These are phyloP conservation scores for Beauveria medogensis DNA, from an alignment of 2,329 filamentous ascomycete species.

Conservation along the genomic window DNA sequence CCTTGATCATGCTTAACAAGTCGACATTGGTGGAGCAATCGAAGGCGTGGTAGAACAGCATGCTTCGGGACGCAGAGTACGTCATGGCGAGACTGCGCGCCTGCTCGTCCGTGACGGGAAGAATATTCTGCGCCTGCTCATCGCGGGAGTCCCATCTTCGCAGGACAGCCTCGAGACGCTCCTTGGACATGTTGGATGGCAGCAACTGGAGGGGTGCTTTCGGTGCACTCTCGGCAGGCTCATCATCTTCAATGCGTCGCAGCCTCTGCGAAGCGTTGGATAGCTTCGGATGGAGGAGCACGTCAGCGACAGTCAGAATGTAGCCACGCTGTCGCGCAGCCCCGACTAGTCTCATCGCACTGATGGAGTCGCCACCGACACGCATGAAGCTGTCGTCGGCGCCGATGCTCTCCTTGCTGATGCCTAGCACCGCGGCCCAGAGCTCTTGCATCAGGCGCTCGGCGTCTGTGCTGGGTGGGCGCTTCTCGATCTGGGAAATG, in stretches of 20 bases:
- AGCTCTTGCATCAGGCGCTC: background rate
- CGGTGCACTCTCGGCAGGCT: background rate
- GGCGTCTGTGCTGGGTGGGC: background rate
- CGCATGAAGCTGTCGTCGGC: constrained; percentile 24
- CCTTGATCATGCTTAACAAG: background rate
- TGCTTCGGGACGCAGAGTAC: background rate
- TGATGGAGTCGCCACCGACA: constrained; percentile 31
- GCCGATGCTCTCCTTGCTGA: constrained; percentile 21
- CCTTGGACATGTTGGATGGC: constrained; percentile 16
- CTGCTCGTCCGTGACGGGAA: background rate
- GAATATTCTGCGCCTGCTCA: constrained; percentile 29
- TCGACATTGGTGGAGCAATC: background rate
- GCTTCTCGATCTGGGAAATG: background rate
- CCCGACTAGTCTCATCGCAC: constrained; percentile 27
- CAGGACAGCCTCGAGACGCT: constrained; percentile 31
- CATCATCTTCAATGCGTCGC: constrained; percentile 26
- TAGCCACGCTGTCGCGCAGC: constrained; percentile 19
- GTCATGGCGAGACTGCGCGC: background rate
- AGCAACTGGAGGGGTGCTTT: background rate
- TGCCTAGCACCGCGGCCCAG: constrained; percentile 30
- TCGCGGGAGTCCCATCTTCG: constrained; percentile 41
- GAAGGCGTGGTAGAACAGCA: background rate
- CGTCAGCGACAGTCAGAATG: constrained; percentile 18
- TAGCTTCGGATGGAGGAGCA: constrained; percentile 20
- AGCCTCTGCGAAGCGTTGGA: constrained; percentile 34